These are phyloP conservation scores for Annona squamosa DNA, from an alignment of 164 flowering plant species.

Conservation along the genomic window DNA sequence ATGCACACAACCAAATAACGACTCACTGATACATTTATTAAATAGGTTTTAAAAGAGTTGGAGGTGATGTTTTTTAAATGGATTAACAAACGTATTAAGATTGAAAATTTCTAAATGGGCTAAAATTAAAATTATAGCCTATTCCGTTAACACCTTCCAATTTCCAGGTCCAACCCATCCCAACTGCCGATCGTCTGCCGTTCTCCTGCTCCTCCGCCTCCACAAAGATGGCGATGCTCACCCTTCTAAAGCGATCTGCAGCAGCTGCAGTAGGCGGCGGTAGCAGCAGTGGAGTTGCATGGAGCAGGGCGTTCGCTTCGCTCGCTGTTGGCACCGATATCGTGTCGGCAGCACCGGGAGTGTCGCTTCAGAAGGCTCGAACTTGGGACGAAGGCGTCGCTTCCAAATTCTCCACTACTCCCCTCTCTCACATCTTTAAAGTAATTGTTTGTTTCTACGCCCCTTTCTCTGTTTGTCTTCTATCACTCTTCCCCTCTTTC, in stretches of 20 bases:
- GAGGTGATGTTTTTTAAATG: too few relatives aligned
- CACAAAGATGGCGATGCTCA: background rate
- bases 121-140: too few relatives aligned
- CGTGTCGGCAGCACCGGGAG: slow-evolving; percentile 61
- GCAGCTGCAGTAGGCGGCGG: background rate
- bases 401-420: slow-evolving; percentile 83
- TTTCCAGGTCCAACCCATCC: too few relatives aligned
- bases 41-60: too few relatives aligned
- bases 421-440: slow-evolving; percentile 76
- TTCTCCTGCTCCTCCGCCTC: too few relatives aligned
- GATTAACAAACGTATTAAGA: too few relatives aligned
- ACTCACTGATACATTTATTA: too few relatives aligned
- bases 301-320: slow-evolving; percentile 16
- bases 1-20: too few relatives aligned
- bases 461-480: background rate
- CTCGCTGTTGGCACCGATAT: slow-evolving; percentile 69
- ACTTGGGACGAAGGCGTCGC: slow-evolving; percentile 94
- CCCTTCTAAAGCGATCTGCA: background rate
- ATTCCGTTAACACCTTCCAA: too few relatives aligned
- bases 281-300: background rate
- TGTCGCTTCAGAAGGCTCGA: slow-evolving; percentile 87
- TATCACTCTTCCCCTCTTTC: background rate
- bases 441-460: slow-evolving; percentile 17
- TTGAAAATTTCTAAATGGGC: too few relatives aligned
- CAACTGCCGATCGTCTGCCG: too few relatives aligned